Percentiles rank a stretch among this genome's conserved stretches.
phyloP scores from a whole-genome alignment of 805 yeast genomes.

The Candida andamanensis region DNA sequence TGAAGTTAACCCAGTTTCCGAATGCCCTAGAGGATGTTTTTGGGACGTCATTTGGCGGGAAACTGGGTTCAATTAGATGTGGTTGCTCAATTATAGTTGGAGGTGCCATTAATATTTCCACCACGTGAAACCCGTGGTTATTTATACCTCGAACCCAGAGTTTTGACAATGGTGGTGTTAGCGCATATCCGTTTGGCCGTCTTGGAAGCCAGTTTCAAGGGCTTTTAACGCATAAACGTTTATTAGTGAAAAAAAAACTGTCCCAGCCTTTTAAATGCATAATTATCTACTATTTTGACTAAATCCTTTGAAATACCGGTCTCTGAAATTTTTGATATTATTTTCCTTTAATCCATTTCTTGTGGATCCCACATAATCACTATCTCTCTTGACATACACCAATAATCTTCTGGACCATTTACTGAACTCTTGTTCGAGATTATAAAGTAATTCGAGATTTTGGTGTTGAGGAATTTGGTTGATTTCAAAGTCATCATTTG shows the following conservation, averaged over 20 bases:
- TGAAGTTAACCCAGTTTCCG: slow-evolving; percentile 69
- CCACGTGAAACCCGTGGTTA: no score
- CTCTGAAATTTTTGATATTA: slow-evolving; percentile 58
- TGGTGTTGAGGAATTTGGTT: slow-evolving; percentile 76
- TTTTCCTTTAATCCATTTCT: slow-evolving; percentile 39
- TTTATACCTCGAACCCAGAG: no score
- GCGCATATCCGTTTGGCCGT: no score
- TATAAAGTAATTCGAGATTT: slow-evolving; percentile 61
- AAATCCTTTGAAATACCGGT: slow-evolving; percentile 70
- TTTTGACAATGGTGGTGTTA: no score
- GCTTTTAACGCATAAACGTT: not conserved
- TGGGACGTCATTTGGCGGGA: slow-evolving; percentile 1
- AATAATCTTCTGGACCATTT: slow-evolving; percentile 89
- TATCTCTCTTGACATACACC: slow-evolving; percentile 67
- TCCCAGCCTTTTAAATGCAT: not conserved
- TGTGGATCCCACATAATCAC: slow-evolving; percentile 43
- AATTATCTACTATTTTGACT: slow-evolving; percentile 28
- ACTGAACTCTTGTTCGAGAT: slow-evolving; percentile 81
- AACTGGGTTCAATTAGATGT: slow-evolving; percentile 10
- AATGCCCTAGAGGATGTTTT: slow-evolving; percentile 7
- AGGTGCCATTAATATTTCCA: slow-evolving; percentile 35
- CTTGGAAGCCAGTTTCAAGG: no score
- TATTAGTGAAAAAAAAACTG: not conserved
- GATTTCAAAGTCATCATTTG: slow-evolving; percentile 73
- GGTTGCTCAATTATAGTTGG: slow-evolving; percentile 29